Evolutionary conservation across 2,329 filamentous ascomycete species (phyloP), one percentile per base, ranked within the genome.

Genomic region (Proliferodiscus dingleyae): DNA sequence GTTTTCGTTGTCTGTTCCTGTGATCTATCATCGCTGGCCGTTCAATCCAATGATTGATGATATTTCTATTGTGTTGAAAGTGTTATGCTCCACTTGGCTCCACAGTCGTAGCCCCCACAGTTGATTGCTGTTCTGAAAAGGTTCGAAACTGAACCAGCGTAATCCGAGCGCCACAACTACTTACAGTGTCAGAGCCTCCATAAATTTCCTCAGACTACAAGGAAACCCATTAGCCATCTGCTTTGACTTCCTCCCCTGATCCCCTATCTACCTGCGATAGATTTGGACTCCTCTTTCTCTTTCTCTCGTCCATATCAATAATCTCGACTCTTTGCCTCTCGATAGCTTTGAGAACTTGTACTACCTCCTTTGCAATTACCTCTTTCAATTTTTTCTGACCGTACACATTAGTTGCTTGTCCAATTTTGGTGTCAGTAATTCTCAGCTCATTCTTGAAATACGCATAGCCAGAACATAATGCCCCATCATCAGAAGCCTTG

Each of bases 351-450:
- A 75, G 52, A 36, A 72, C 62, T 21, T 43, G 53, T 23, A 71
- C 45, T 8, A 72, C 65, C 26, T 60, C 44, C 46, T 63, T 57
- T n/a, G 72, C 72, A 58, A 71, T 69, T 49, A 67, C 66, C 47
- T 75, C 70, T 57, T 70, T 73, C 0, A 72, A 71, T 38, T 63
- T 69, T 59, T 72, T 73, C 63, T 69, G 71, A 2, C 74, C 73
- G 49, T 61, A 70, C 0, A 75, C 59, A 43, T 68, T 61, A 0
- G 59, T 49, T 2, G 72, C 66, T 43, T 67, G 58, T 19, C 69
- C 72, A 15, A 75, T 55, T 3, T 64, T 61, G 0, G 64, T 11
- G 6, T 26, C 63, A 3, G 55, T 52, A 3, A 68, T 55, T 7
- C 54, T 52, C 1, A 53, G 52, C 34, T 62, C 55, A 3, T 42